Base-by-base conservation (phyloP, 2,329 filamentous ascomycete species). In the Cladosporium austrohemisphaericum region DNA sequence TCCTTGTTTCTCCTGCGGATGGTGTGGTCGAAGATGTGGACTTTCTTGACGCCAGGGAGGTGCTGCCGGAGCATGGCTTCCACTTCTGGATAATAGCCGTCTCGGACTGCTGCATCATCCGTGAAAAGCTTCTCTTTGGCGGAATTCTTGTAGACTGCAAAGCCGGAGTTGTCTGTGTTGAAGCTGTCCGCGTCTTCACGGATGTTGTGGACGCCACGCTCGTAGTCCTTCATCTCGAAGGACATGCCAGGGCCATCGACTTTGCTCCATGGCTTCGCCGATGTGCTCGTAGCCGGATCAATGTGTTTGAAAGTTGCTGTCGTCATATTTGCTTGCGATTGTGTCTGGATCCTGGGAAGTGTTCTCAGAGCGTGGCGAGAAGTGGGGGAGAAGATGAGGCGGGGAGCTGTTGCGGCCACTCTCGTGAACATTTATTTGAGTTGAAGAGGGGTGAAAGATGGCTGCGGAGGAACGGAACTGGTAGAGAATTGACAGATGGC, bases 21-120 rank as follows among this genome's bases (percentile, higher is more conserved):
- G 0, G 84, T 87, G 64, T 88, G 84, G 65, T 88, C 84, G 62
- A 88, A 88, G 51, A 87, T 83, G 52, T 81, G 75, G 9, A 88
- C 75, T 52, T 80, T 80, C 47, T 77, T 78, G 45, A 83, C 70
- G 0, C 73, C 76, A 0, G 75, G 71, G 0, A 85, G 69, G 36
- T 77, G 76, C 22, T 72, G 65, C 10, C 73, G 72, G 2, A 86
- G 68, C 1, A 86, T 65, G 0, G 67, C 62, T 56, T 85, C 80
- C 1, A 85, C 76, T 57, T 85, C 81, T 16, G 63, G 60, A 60
- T 86, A 86, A 67, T 86, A 86, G 0, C 67, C 69, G 0, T 64
- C 58, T 29, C 80, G 73, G 6, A 86, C 75, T 10, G 75, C 71
- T 0, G 58, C 61, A 13, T 84, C 80, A 48, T 83, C 76, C 0